These are phyloP conservation scores for Bothriochloa decipiens DNA, from an alignment of 176 grass and related monocot genomes.

Conservation along the genomic window DNA sequence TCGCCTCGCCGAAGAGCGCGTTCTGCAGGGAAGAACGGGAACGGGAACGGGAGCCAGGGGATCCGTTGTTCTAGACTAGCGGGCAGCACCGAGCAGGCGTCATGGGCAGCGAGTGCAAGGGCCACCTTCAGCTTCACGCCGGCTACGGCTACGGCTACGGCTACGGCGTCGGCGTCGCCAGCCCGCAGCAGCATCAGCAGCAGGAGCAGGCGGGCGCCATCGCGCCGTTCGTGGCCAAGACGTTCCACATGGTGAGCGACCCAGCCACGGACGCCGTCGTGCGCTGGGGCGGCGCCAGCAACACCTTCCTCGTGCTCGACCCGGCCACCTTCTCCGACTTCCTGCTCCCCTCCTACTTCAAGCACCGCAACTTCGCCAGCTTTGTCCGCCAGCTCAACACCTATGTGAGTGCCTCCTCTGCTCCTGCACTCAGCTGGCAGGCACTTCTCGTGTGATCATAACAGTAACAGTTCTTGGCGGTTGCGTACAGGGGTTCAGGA, in stretches of 20 bases:
- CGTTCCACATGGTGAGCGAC: slow-evolving; percentile 70
- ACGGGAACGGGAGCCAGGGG: background rate
- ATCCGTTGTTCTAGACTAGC: background rate
- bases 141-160: background rate
- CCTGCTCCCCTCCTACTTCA: slow-evolving; percentile 78
- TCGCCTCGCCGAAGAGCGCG: background rate
- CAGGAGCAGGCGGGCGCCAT: background rate
- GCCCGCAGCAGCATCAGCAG: background rate
- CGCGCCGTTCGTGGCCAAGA: slow-evolving; percentile 64
- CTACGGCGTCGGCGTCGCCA: background rate
- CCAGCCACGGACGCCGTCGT: slow-evolving; percentile 58
- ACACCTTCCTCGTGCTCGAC: slow-evolving; percentile 61
- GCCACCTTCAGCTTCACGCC: slow-evolving; percentile 2
- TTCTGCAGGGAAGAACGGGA: no score
- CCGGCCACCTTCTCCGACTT: slow-evolving; percentile 63
- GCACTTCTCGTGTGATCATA: background rate
- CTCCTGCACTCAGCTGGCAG: background rate
- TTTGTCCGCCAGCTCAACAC: slow-evolving; percentile 97
- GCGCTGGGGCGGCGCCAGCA: slow-evolving; percentile 50
- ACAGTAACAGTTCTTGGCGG: no score
- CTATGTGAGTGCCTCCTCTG: slow-evolving; percentile 54
- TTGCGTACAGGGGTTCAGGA: slow-evolving; percentile 56
- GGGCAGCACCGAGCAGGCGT: rapidly evolving
- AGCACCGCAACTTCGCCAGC: slow-evolving; percentile 95
- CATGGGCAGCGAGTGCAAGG: slow-evolving; percentile 57